Conservation (phyloP, 2,329 filamentous ascomycete genomes). For the Microdochium nivale region DNA sequence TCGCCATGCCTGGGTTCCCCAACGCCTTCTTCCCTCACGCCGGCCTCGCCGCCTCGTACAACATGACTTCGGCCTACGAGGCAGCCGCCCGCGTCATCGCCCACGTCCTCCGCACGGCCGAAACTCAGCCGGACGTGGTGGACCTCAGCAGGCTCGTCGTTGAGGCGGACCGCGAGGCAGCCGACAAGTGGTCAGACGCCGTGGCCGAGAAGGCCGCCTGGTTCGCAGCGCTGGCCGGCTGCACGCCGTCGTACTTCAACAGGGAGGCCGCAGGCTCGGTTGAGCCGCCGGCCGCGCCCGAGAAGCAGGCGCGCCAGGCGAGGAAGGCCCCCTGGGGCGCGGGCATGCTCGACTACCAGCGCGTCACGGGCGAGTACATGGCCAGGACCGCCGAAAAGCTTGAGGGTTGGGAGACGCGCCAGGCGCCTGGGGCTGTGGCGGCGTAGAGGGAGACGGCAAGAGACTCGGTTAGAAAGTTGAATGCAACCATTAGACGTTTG, state of each 20-base stretch:
- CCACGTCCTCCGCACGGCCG: too few relatives aligned
- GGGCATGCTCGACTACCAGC: too few relatives aligned
- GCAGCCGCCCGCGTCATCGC: background rate
- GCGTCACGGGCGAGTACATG: too few relatives aligned
- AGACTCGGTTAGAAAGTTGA: too few relatives aligned
- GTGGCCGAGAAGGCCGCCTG: background rate
- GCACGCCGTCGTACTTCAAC: background rate
- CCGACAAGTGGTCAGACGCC: background rate
- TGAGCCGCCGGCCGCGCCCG: background rate
- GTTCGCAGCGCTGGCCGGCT: background rate
- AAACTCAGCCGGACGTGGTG: too few relatives aligned
- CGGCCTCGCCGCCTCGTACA: slow-evolving; percentile 9
- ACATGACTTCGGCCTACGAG: background rate
- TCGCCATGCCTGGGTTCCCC: slow-evolving; percentile 9
- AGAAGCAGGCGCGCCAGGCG: background rate
- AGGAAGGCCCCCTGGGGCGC: too few relatives aligned
- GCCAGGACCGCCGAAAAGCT: too few relatives aligned
- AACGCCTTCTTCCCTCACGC: slow-evolving; percentile 10
- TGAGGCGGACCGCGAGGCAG: background rate
- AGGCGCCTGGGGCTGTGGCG: too few relatives aligned
- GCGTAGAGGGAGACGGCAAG: too few relatives aligned
- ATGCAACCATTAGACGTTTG: too few relatives aligned
- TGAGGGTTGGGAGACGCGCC: too few relatives aligned
- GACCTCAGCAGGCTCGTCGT: too few relatives aligned
- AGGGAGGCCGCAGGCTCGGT: background rate